phyloP scores from a whole-genome alignment of 768 basidiomycete species.

The Mycena polygramma region DNA sequence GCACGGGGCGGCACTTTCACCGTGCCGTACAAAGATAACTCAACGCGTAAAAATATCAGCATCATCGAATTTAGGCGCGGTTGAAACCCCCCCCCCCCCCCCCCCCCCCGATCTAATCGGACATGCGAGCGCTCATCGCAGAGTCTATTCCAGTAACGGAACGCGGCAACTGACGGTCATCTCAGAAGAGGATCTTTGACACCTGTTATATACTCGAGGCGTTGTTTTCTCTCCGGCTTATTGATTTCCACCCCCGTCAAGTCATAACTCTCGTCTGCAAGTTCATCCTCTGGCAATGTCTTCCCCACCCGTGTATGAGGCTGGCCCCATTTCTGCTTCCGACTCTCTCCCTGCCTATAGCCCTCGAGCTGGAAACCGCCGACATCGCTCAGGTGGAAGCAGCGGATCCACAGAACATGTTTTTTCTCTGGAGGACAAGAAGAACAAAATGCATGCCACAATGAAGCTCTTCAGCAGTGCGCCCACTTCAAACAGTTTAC shows the following conservation, averaged over 20 bases:
- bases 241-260: neutral
- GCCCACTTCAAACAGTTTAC: slow-evolving; percentile 15
- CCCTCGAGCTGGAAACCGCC: neutral
- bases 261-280: neutral
- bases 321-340: too few species aligned
- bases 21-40: too few species aligned
- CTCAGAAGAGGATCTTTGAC: neutral
- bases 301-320: slow-evolving; percentile 26
- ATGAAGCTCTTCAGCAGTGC: slow-evolving; percentile 31
- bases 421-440: slow-evolving; percentile 29
- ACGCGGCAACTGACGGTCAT: slow-evolving; percentile 7
- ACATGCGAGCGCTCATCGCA: too few species aligned
- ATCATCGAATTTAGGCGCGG: too few species aligned
- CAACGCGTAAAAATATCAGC: too few species aligned
- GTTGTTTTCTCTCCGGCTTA: neutral
- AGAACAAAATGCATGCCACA: slow-evolving; percentile 17
- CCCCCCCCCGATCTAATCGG: too few species aligned
- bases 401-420: slow-evolving; percentile 30
- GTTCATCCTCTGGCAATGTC: slow-evolving; percentile 4
- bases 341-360: slow-evolving; percentile 29
- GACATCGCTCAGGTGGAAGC: neutral
- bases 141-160: neutral
- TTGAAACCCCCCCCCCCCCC: too few species aligned
- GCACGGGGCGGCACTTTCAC: too few species aligned
- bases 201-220: slow-evolving; percentile 1